Evolutionary conservation across 73 alveolate genomes (phyloP).

Genomic region (Paramecium pentaurelia): DNA sequence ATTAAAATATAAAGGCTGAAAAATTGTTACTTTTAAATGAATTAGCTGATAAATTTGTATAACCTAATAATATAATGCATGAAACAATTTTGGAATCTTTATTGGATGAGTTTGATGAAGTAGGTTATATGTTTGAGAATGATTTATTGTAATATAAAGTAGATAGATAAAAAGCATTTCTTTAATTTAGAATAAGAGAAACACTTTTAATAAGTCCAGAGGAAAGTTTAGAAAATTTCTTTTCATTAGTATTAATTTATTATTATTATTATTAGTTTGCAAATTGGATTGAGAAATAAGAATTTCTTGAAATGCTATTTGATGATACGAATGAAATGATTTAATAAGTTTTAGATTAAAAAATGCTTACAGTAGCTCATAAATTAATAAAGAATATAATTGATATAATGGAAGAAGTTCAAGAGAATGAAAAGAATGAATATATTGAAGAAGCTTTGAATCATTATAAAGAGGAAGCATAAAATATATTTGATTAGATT

Average conservation of each 20-base stretch:
- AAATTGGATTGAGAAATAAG: background rate
- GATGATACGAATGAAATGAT: background rate
- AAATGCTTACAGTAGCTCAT: background rate
- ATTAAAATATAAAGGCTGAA: background rate
- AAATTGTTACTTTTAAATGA: background rate
- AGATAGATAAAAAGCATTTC: background rate
- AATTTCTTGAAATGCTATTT: background rate
- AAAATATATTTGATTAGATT: background rate
- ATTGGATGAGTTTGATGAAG: background rate
- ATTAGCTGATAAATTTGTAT: background rate
- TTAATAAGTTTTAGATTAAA: background rate
- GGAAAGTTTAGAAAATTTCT: background rate
- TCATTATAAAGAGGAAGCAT: background rate
- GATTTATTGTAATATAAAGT: background rate
- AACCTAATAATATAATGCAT: background rate
- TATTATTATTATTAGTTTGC: background rate
- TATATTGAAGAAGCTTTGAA: background rate
- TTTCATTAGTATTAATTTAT: background rate
- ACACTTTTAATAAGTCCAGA: background rate
- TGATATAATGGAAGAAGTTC: background rate
- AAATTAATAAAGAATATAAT: background rate
- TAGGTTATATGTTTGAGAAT: background rate
- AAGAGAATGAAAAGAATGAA: background rate
- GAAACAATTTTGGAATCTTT: background rate
- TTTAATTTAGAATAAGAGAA: background rate